phyloP scores from a whole-genome alignment of 202 grass and related monocot species.

The Digitaria exilis region DNA sequence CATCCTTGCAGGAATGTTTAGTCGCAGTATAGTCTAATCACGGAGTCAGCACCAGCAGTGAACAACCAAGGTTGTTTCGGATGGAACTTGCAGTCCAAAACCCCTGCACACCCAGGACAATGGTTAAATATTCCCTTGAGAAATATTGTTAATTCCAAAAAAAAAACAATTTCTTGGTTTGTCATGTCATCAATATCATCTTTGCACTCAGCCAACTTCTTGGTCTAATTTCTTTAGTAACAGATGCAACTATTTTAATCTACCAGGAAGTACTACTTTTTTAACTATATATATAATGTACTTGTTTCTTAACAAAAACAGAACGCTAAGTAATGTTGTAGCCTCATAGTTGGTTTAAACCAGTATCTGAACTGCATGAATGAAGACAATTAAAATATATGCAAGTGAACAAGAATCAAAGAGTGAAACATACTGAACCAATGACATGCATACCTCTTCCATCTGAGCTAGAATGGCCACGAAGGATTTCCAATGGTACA shows the following conservation, averaged over 20 bases:
- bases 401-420: not conserved
- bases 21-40: slow-evolving; percentile 84
- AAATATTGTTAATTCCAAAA: not conserved
- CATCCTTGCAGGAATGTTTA: slow-evolving; percentile 34
- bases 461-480: slow-evolving; percentile 72
- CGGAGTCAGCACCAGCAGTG: slow-evolving; percentile 86
- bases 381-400: not conserved
- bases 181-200: not conserved
- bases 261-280: not conserved
- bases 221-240: slow-evolving; percentile 12
- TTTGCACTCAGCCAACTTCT: not conserved
- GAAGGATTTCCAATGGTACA: slow-evolving; percentile 95
- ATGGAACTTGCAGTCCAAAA: slow-evolving; percentile 90
- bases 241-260: not conserved
- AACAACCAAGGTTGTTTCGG: slow-evolving; percentile 94
- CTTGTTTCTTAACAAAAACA: not conserved
- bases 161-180: not conserved
- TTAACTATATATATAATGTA: not conserved
- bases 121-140: not conserved
- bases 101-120: slow-evolving; percentile 52
- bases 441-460: slow-evolving; percentile 65
- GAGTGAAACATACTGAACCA: not conserved
- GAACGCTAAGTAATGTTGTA: not conserved
- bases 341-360: not conserved
- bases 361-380: not conserved